Percentiles rank a stretch among this genome's conserved stretches.
Evolutionary conservation across 352 stramenopile species (phyloP).

Genomic region (Pythium phragmitis): DNA sequence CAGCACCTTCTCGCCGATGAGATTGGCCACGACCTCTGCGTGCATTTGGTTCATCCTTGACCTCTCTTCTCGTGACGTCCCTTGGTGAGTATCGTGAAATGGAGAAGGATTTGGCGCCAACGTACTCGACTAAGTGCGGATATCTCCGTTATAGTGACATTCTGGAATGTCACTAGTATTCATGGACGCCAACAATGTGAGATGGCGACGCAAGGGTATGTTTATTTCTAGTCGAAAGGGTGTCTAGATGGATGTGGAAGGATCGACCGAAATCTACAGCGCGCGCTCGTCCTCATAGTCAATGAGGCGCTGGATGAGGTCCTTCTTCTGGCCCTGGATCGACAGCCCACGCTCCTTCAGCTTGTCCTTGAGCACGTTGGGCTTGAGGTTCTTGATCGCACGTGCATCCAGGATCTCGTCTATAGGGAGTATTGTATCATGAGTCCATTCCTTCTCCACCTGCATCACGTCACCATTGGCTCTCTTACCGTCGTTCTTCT

Average conservation of each 20-base stretch:
- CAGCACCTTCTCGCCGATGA: slow-evolving; percentile 87
- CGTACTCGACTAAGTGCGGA: slow-evolving; percentile 9
- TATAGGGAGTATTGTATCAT: slow-evolving; percentile 14
- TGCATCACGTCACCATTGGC: neutral
- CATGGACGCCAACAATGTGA: neutral
- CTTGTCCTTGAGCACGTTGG: slow-evolving; percentile 86
- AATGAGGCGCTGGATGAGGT: slow-evolving; percentile 86
- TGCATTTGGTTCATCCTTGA: slow-evolving; percentile 59
- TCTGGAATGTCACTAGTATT: neutral
- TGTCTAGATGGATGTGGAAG: neutral
- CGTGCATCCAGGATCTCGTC: slow-evolving; percentile 78
- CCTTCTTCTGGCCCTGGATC: slow-evolving; percentile 88
- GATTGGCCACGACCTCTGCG: slow-evolving; percentile 69
- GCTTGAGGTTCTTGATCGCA: slow-evolving; percentile 87
- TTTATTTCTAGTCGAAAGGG: slow-evolving; percentile 3
- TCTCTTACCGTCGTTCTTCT: slow-evolving; percentile 60
- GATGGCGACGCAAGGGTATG: neutral
- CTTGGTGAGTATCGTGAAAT: slow-evolving; percentile 1
- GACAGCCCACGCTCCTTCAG: slow-evolving; percentile 83
- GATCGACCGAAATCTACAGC: slow-evolving; percentile 40
- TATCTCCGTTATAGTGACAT: slow-evolving; percentile 5
- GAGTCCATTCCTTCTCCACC: too few relatives aligned
- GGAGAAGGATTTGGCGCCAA: neutral
- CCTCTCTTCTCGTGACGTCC: neutral
- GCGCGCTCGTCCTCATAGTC: slow-evolving; percentile 86